A percentile compares a stretch with the other conserved stretches of the same genome.
Conservation (phyloP, 1,139 yeast genomes). For the Geotrichum reessii region DNA sequence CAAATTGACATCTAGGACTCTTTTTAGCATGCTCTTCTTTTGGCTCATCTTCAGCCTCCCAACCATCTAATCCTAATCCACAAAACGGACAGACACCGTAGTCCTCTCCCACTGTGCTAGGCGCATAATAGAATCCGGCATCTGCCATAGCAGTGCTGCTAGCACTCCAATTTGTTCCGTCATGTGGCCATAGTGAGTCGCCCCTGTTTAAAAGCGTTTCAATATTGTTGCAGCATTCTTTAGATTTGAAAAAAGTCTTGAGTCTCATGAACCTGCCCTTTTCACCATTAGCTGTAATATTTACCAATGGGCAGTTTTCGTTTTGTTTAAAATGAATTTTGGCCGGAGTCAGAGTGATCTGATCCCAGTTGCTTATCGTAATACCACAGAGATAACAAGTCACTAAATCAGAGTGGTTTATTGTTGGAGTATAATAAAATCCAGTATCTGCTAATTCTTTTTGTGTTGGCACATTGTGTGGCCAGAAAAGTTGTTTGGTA, state of each 20-base stretch:
- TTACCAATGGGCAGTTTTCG: slow-evolving; percentile 46
- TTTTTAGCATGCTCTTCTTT: slow-evolving; percentile 39
- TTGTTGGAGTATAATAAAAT: slow-evolving; percentile 49
- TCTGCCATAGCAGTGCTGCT: slow-evolving; percentile 48
- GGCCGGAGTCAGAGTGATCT: slow-evolving; percentile 33
- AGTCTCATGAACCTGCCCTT: slow-evolving; percentile 38
- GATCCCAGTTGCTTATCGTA: slow-evolving; percentile 38
- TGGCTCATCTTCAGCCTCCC: slow-evolving; percentile 70
- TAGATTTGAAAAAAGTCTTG: slow-evolving; percentile 44
- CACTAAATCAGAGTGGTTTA: slow-evolving; percentile 47
- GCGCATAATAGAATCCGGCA: slow-evolving; percentile 67
- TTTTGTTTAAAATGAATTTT: slow-evolving; percentile 45
- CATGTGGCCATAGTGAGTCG: slow-evolving; percentile 49
- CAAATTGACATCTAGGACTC: slow-evolving; percentile 48
- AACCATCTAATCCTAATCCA: slow-evolving; percentile 58
- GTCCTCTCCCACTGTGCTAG: slow-evolving; percentile 56
- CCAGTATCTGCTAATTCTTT: slow-evolving; percentile 55
- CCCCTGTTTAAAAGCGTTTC: slow-evolving; percentile 5
- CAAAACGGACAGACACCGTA: slow-evolving; percentile 67
- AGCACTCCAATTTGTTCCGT: slow-evolving; percentile 40
- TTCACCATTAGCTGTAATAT: slow-evolving; percentile 28
- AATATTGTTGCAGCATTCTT: slow-evolving; percentile 8
- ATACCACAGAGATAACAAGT: slow-evolving; percentile 58
- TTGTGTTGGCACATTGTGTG: slow-evolving; percentile 30
- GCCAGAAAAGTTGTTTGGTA: slow-evolving; percentile 30